These are phyloP conservation scores for Gliomastix tumulicola DNA, from an alignment of 2,329 filamentous ascomycete genomes.

Conservation along the genomic window DNA sequence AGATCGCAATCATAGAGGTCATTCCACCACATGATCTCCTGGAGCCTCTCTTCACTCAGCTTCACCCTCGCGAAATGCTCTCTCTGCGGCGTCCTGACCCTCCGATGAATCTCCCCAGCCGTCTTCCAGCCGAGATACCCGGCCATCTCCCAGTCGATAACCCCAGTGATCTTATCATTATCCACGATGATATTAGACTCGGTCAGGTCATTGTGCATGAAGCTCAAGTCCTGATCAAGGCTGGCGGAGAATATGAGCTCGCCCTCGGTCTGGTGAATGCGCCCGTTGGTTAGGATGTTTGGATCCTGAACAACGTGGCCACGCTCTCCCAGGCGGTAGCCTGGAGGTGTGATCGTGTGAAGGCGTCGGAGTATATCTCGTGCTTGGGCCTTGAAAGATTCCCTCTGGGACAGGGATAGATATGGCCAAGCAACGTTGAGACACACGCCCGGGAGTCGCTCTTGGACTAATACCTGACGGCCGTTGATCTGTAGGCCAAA, in stretches of 20 bases:
- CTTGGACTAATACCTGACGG: constrained; percentile 25
- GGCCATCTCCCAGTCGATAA: constrained; percentile 35
- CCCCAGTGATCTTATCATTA: constrained; percentile 26
- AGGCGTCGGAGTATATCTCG: constrained; percentile 20
- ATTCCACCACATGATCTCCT: constrained; percentile 10
- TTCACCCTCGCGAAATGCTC: constrained; percentile 12
- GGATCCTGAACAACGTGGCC: constrained; percentile 14
- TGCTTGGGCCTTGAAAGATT: constrained; percentile 26
- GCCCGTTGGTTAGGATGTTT: constrained; percentile 9
- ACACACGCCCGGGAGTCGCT: constrained; percentile 26
- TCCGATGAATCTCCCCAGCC: constrained; percentile 16
- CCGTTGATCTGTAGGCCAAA: constrained; percentile 24
- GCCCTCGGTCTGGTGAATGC: constrained; percentile 21
- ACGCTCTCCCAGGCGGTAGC: constrained; percentile 7
- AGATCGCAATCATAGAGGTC: constrained; percentile 11
- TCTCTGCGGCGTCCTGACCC: constrained; percentile 13
- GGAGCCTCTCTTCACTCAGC: constrained; percentile 6
- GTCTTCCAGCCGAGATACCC: constrained; percentile 23
- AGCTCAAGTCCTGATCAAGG: constrained; percentile 16
- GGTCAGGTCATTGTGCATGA: constrained; percentile 32
- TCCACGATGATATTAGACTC: constrained; percentile 27
- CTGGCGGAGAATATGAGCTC: constrained; percentile 19
- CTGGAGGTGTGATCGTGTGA: constrained; percentile 12
- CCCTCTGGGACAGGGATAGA: constrained; percentile 19
- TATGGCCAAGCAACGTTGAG: constrained; percentile 27